Evolutionary conservation across 495 filamentous ascomycete genomes (phyloP).

Genomic region (Penicillium crystallinum): DNA sequence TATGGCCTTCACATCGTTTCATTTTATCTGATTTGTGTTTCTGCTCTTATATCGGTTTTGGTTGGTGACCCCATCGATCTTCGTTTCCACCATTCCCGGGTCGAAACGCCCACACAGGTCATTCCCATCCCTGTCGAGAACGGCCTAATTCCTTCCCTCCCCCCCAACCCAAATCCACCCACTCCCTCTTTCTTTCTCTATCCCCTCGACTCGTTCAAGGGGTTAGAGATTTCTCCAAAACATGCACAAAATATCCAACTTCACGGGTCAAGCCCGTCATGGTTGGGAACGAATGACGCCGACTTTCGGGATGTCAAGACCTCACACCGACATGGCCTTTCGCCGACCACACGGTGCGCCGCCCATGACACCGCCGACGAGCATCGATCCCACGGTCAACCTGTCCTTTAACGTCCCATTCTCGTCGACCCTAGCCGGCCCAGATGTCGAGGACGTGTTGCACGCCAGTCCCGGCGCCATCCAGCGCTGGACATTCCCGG

Average conservation of each 20-base stretch:
- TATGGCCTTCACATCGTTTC: neutral
- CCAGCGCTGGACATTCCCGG: slow-evolving; percentile 86
- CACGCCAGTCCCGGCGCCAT: slow-evolving; percentile 80
- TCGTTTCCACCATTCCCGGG: slow-evolving; percentile 33
- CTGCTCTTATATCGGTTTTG: slow-evolving; percentile 4
- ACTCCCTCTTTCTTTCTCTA: slow-evolving; percentile 34
- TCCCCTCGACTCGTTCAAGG: slow-evolving; percentile 40
- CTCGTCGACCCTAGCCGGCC: slow-evolving; percentile 81
- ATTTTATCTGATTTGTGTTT: slow-evolving; percentile 4
- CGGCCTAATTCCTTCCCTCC: slow-evolving; percentile 20
- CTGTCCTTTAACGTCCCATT: slow-evolving; percentile 95
- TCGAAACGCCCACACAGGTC: slow-evolving; percentile 34
- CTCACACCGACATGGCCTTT: slow-evolving; percentile 70
- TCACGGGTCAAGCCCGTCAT: slow-evolving; percentile 75
- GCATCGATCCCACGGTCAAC: slow-evolving; percentile 64
- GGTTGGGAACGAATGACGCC: slow-evolving; percentile 89
- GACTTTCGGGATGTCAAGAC: slow-evolving; percentile 72
- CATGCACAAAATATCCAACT: slow-evolving; percentile 94
- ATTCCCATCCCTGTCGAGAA: slow-evolving; percentile 44
- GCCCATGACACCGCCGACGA: slow-evolving; percentile 58
- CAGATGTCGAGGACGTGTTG: slow-evolving; percentile 84
- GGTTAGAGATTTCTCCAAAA: slow-evolving; percentile 36
- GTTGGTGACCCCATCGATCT: slow-evolving; percentile 21
- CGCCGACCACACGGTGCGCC: slow-evolving; percentile 65
- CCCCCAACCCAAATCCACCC: slow-evolving; percentile 15